Evolutionary conservation across 2,329 filamentous ascomycete genomes (phyloP).

Genomic region (Mariannaea elegans): DNA sequence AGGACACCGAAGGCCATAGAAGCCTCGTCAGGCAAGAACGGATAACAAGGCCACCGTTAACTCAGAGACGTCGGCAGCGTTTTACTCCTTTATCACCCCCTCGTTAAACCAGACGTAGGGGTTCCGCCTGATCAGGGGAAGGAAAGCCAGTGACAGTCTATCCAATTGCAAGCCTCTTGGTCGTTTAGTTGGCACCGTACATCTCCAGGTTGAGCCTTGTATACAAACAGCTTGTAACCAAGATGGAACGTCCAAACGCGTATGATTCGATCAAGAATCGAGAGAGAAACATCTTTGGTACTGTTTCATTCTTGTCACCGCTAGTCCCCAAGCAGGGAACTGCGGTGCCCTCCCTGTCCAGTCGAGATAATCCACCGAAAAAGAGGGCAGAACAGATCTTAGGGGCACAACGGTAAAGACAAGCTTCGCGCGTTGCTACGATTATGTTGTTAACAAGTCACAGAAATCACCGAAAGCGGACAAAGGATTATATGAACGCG

Average conservation of each 20-base stretch:
- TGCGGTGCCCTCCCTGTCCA: background rate
- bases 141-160: background rate
- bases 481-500: conserved; percentile 8
- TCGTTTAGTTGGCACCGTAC: too few species aligned
- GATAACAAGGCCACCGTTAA: background rate
- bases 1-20: too few species aligned
- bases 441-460: background rate
- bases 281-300: conserved; percentile 1
- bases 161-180: too few species aligned
- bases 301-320: background rate
- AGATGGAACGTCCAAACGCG: background rate
- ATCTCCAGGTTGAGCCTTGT: background rate
- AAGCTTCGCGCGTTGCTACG: background rate
- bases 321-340: background rate
- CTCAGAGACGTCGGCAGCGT: background rate
- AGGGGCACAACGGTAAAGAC: conserved; percentile 1
- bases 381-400: conserved; percentile 3
- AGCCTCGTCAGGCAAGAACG: background rate
- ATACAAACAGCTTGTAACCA: background rate
- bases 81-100: background rate
- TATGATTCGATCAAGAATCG: conserved; percentile 7
- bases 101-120: background rate
- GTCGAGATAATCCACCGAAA: background rate
- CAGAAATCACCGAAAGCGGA: conserved; percentile 8
- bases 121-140: background rate